Base-by-base conservation (phyloP, 2,329 filamentous ascomycete genomes). In the Phaeosphaeriaceae sp. region DNA sequence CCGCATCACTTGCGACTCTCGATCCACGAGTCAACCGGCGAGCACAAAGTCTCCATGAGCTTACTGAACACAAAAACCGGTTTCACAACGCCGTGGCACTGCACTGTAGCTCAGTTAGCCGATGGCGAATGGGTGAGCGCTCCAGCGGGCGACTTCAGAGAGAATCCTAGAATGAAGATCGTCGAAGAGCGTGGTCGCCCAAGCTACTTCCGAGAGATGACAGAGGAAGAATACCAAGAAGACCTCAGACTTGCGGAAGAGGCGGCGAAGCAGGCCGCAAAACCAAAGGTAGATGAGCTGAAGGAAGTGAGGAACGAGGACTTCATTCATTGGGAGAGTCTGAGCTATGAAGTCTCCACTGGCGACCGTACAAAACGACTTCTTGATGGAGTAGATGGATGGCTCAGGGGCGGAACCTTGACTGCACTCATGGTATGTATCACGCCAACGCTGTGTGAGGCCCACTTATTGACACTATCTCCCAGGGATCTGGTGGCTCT, bases 321-420 rank as follows among this genome's bases (percentile, higher is more conserved):
- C 26, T 28, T 78, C 32, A 78, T 80, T 49, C 74, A 69, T 19
- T 73, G 69, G 69, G 56, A 64, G 49, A 54, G 65, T 15, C 63
- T 72, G 2, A 58, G 52, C 4, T 72, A 72, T 24, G 66, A 73
- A 22, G 58, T 73, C 15, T 54, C 65, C 26, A 65, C 70, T 54
- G 67, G 68, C 67, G 80, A 78, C 19, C 80, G 80, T 48, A 71
- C 77, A 0, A 76, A 83, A 22, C 73, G 79, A 48, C 74, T 88
- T n/a, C 72, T 88, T 2, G 82, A 87, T 52, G 68, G 83, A 49
- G 81, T 87, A 4, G 78, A 77, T 23, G 85, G 78, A 8, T 87
- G 79, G 78, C 82, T 86, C 3, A 85, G 83, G 62, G 84, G 85
- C 2, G 85, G 84, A 2, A 83, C 80, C 1, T 73, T 86, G 30